Evolutionary conservation across 805 yeast species (phyloP), one percentile per base, ranked within the genome.

Genomic region (Lachancea kluyveri): DNA sequence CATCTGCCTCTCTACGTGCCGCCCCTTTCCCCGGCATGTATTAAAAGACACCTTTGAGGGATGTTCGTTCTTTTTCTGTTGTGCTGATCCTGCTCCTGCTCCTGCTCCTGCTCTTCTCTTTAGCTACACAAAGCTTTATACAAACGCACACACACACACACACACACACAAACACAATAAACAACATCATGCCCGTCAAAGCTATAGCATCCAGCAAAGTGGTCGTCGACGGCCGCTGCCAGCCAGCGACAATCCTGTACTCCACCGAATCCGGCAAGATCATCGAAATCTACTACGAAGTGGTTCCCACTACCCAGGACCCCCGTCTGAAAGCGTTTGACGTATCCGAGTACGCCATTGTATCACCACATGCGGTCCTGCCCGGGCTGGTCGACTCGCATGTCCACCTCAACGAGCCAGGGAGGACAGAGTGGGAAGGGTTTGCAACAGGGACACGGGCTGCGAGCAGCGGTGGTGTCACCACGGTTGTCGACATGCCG

Each of bases 371-470:
- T 13, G 72, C 72, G 19, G 68, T 88, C 8, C 64, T 90, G 65
- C 96, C 97, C 0, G 97, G 97, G 0, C 68, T 88, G 18, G 94
- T 88, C 4, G 97, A 88, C 51, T 72, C 95, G 4, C 97, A 88
- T 56, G 97, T 88, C 16, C 97, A 88, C 51, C 63, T 88, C 45
- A 90, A 90, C 56, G 97, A 90, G 50, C 96, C 97, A 0, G 97
- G 97, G n/a, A 66, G 96, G 46, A 88, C 96, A 1, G 95, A 87
- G 41, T 88, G 97, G 97, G 97, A 88, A 59, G 97, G 97, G 2
- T 88, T 90, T 54, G 95, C 78, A n/a, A 81, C 95, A 0, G 97
- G 97, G 0, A 88, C 97, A 0, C 79, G 79, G 52, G 83, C 95
- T 2, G 96, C 96, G 0, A 94, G 94, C 0, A 70, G 88, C 8